These are phyloP conservation scores for Solanum tacnaense DNA, from an alignment of 257 asterid genomes.

Conservation along the genomic window DNA sequence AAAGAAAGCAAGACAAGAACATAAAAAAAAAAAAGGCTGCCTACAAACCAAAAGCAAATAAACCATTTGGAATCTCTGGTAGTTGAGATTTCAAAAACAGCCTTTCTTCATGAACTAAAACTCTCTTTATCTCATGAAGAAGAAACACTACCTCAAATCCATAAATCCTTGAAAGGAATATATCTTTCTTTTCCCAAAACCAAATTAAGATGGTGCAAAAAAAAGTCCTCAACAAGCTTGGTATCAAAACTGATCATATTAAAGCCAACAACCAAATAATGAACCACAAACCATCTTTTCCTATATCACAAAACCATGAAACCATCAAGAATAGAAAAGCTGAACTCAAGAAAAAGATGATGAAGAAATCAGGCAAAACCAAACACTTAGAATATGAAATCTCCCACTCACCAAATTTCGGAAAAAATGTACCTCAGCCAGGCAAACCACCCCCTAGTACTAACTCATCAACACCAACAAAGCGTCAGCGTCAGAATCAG, in stretches of 20 bases:
- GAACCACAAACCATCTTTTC: slow-evolving; percentile 25
- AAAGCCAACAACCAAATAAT: slow-evolving; percentile 13
- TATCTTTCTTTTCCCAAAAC: neutral
- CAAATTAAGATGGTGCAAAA: slow-evolving; percentile 59
- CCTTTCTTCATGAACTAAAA: slow-evolving; percentile 11
- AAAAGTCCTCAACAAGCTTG: slow-evolving; percentile 35
- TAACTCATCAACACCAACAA: slow-evolving; percentile 10
- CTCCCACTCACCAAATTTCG: slow-evolving; percentile 1
- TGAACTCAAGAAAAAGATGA: slow-evolving; percentile 64
- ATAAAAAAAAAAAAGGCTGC: neutral
- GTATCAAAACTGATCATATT: slow-evolving; percentile 24
- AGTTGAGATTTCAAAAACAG: slow-evolving; percentile 15
- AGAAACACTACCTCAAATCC: neutral
- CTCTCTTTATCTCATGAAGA: neutral
- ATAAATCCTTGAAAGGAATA: slow-evolving; percentile 8
- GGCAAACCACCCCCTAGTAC: slow-evolving; percentile 16
- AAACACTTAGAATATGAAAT: slow-evolving; percentile 20
- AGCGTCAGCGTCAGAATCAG: neutral
- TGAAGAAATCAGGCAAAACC: slow-evolving; percentile 60
- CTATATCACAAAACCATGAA: slow-evolving; percentile 25
- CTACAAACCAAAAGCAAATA: slow-evolving; percentile 4
- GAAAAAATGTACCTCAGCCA: slow-evolving; percentile 17
- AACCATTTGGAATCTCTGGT: slow-evolving; percentile 27
- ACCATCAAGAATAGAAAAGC: slow-evolving; percentile 25
- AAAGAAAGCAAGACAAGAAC: neutral